A percentile compares a stretch with the other conserved stretches of the same genome.
Evolutionary conservation across 345 rosid genomes (phyloP).

Genomic region (Crucihimalaya himalaica): DNA sequence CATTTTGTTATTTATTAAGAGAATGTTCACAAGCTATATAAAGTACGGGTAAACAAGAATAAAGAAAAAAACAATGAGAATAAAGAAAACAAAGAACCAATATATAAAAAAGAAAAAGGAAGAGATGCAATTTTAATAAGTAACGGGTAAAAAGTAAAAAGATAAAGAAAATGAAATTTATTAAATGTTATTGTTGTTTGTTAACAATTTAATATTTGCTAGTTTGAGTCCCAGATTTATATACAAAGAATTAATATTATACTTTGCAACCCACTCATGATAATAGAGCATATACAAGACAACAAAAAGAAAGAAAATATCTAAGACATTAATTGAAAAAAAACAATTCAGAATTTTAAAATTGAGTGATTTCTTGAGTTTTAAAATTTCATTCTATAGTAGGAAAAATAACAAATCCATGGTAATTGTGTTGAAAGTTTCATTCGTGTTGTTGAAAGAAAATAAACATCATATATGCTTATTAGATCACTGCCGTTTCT

Average conservation of each 20-base stretch:
- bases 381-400: background rate
- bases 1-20: background rate
- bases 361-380: too few species aligned
- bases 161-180: background rate
- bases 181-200: background rate
- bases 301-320: background rate
- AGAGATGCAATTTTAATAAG: background rate
- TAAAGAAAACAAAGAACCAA: conserved; percentile 24
- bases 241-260: background rate
- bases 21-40: conserved; percentile 25
- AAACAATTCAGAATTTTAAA: background rate
- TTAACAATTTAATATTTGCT: background rate
- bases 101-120: conserved; percentile 24
- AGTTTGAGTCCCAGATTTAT: background rate
- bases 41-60: conserved; percentile 12
- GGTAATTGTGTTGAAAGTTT: too few species aligned
- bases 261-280: background rate
- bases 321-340: background rate
- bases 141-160: conserved; percentile 1
- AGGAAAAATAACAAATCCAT: background rate
- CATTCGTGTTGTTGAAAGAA: too few species aligned
- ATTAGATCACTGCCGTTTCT: too few species aligned
- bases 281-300: background rate
- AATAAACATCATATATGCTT: too few species aligned
- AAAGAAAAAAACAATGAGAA: conserved; percentile 13